Evolutionary conservation across 805 yeast species (phyloP).

Genomic region (Suhomyces prunicola): DNA sequence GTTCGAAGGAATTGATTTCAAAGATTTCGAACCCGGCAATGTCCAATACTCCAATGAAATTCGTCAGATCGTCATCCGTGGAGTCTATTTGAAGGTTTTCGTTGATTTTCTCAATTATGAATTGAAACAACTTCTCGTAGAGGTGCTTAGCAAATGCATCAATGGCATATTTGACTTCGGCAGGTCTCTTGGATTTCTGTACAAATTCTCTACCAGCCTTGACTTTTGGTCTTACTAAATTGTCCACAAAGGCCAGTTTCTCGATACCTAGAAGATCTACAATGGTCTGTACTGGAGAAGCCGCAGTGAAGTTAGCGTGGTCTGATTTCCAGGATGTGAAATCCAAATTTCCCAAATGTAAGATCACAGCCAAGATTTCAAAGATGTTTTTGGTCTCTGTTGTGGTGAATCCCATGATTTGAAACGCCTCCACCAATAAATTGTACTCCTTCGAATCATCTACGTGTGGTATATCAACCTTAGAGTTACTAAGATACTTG

Average conservation of each 20-base stretch:
- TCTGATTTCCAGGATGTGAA: slow-evolving; percentile 66
- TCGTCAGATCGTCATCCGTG: slow-evolving; percentile 27
- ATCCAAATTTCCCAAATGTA: slow-evolving; percentile 83
- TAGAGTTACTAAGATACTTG: slow-evolving; percentile 56
- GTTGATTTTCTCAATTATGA: slow-evolving; percentile 73
- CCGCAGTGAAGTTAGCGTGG: slow-evolving; percentile 67
- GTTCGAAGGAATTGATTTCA: slow-evolving; percentile 56
- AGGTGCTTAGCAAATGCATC: slow-evolving; percentile 87
- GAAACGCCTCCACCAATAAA: slow-evolving; percentile 61
- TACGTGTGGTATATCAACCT: slow-evolving; percentile 61
- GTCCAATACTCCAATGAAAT: slow-evolving; percentile 56
- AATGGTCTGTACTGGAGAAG: slow-evolving; percentile 47
- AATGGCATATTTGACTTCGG: slow-evolving; percentile 74
- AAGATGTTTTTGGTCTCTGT: slow-evolving; percentile 58
- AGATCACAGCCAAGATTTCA: slow-evolving; percentile 65
- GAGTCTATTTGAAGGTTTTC: slow-evolving; percentile 43
- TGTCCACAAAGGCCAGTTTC: slow-evolving; percentile 48
- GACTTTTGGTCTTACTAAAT: slow-evolving; percentile 73
- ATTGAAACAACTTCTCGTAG: slow-evolving; percentile 80
- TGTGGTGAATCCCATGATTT: slow-evolving; percentile 64
- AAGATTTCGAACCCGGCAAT: slow-evolving; percentile 64
- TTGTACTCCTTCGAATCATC: slow-evolving; percentile 72
- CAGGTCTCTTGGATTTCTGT: slow-evolving; percentile 70
- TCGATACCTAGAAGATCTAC: slow-evolving; percentile 66
- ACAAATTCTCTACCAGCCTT: slow-evolving; percentile 90